Evolutionary conservation across 2,329 filamentous ascomycete species (phyloP).

Genomic region (Dendryphion nanum): DNA sequence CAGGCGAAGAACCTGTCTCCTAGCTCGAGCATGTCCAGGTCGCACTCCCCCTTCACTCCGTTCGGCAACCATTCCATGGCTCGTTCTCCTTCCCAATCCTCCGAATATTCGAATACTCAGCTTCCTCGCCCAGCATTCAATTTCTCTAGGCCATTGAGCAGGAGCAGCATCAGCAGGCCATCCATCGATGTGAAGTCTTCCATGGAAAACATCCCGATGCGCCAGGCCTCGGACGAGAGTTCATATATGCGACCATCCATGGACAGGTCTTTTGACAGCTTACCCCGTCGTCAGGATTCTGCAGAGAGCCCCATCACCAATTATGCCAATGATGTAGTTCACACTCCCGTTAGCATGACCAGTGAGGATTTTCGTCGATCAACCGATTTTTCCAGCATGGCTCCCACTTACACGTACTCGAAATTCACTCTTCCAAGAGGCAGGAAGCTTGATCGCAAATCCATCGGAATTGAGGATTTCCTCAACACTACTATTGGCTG

Average conservation of each 20-base stretch:
- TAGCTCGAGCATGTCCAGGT: constrained; percentile 62
- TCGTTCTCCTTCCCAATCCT: constrained; percentile 81
- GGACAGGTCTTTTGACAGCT: constrained; percentile 40
- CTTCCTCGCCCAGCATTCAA: constrained; percentile 80
- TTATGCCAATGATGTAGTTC: constrained; percentile 62
- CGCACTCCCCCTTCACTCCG: constrained; percentile 64
- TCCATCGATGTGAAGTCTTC: constrained; percentile 37
- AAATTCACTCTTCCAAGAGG: constrained; percentile 83
- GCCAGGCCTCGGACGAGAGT: constrained; percentile 38
- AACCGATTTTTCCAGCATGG: constrained; percentile 49
- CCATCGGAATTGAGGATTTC: constrained; percentile 38
- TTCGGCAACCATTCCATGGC: constrained; percentile 56
- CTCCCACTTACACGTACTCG: constrained; percentile 80
- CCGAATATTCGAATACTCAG: constrained; percentile 66
- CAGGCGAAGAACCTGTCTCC: constrained; percentile 74
- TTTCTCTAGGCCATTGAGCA: constrained; percentile 88
- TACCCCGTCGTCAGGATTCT: constrained; percentile 40
- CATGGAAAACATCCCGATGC: constrained; percentile 29
- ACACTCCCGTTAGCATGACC: constrained; percentile 71
- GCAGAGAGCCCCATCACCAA: constrained; percentile 55
- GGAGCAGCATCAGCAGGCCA: constrained; percentile 59
- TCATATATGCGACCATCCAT: constrained; percentile 37
- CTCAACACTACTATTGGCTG: constrained; percentile 57
- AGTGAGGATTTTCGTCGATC: constrained; percentile 66
- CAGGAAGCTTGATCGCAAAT: constrained; percentile 67